Evolutionary conservation across 2,329 filamentous ascomycete genomes (phyloP).

Genomic region (Metarhizium humberi): DNA sequence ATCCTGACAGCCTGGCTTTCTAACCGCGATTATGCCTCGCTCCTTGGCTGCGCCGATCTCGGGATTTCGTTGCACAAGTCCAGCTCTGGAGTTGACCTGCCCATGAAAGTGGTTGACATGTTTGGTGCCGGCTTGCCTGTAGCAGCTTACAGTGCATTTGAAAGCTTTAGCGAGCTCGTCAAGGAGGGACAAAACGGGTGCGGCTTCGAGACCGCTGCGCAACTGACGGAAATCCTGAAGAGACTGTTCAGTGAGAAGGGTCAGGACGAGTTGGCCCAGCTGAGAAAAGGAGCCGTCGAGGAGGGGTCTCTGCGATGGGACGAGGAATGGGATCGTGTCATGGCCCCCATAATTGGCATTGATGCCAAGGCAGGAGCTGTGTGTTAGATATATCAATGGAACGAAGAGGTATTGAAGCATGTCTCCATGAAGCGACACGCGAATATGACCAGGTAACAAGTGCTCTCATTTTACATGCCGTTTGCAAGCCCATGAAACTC

Average conservation of each 20-base stretch:
- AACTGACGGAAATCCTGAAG: constrained; percentile 54
- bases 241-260: constrained; percentile 50
- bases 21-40: constrained; percentile 70
- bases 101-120: constrained; percentile 99
- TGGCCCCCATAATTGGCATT: constrained; percentile 59
- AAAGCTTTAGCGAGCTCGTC: constrained; percentile 87
- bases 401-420: not conserved
- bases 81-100: constrained; percentile 87
- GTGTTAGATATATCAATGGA: not conserved
- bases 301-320: constrained; percentile 80
- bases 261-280: constrained; percentile 41
- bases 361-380: constrained; percentile 5
- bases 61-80: constrained; percentile 90
- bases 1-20: constrained; percentile 80
- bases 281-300: constrained; percentile 61
- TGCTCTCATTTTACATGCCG: not conserved
- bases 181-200: constrained; percentile 77
- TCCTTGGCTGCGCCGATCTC: constrained; percentile 79
- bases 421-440: not conserved
- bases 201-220: constrained; percentile 66
- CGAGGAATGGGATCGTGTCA: constrained; percentile 82
- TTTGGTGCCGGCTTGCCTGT: constrained; percentile 92
- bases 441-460: not conserved
- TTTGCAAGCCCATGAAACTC: not conserved
- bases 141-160: constrained; percentile 74